Evolutionary conservation across 2,329 filamentous ascomycete genomes (phyloP), one percentile per base, ranked within the genome.

Genomic region (Fusarium sp.): DNA sequence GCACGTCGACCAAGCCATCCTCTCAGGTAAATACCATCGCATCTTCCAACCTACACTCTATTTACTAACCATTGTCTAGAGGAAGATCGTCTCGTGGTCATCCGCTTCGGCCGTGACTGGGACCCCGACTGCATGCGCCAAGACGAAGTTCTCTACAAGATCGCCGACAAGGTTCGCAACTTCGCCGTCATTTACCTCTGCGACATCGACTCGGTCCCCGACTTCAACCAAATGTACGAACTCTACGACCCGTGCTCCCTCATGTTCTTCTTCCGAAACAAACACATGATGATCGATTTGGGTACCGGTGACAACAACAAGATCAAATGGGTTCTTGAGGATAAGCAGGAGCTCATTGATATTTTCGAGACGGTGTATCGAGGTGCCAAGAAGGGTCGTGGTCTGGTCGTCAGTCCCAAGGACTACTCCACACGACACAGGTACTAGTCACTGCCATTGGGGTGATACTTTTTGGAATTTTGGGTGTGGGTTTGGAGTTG

Each of bases 281-380:
- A 99, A 80, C 94, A 98, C 82, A 98, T 98, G 89, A 97, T 97
- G 92, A 93, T 92, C 80, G 95, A 98, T 88, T 94, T 98, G 74
- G 95, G 95, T 48, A 99, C 96, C 3, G 96, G 96, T 71, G 97
- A 99, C 83, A 99, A 99, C 82, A 99, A 99, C 81, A 98, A 98
- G 81, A 85, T 98, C 73, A 98, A 98, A 79, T 97, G 93, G 91
- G 93, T 97, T 49, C 85, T 82, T 30, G 94, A 98, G 82, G 95
- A 99, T 78, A 98, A 99, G 83, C 95, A 98, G 80, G 96, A 99
- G 83, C 85, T 99, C 76, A 97, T 99, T 76, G 96, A 99, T 82
- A 99, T 99, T 72, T 90, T 98, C 77, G 96, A 99, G 86, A 98
- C 94, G 7, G 94, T 99, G 66, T 99, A 98, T 80, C 90, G 94